Evolutionary conservation across 2,329 filamentous ascomycete genomes (phyloP).

Genomic region (Salinomyces thailandicus): DNA sequence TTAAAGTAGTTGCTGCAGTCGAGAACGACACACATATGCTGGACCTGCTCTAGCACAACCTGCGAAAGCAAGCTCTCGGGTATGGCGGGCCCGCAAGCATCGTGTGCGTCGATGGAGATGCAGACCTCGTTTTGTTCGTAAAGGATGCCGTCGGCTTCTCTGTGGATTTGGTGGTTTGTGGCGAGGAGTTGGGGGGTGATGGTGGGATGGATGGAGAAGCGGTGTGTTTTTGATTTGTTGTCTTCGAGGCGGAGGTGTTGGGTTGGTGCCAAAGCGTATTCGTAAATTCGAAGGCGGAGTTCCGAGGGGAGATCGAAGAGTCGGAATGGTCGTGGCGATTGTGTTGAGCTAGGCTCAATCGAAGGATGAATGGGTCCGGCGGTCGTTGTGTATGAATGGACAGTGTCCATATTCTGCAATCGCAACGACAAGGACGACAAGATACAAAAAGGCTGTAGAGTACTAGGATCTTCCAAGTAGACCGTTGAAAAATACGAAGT

Average conservation of each 20-base stretch:
- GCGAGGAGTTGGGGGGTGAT: slow-evolving; percentile 31
- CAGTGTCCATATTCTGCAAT: no score
- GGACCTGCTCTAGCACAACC: slow-evolving; percentile 10
- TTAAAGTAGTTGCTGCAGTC: slow-evolving; percentile 16
- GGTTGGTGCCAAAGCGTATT: slow-evolving; percentile 14
- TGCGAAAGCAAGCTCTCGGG: slow-evolving; percentile 15
- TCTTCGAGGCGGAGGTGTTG: slow-evolving; percentile 11
- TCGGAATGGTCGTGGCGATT: no score
- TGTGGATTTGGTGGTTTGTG: slow-evolving; percentile 29
- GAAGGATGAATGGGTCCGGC: no score
- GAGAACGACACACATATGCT: slow-evolving; percentile 16
- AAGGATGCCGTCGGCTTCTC: slow-evolving; percentile 32
- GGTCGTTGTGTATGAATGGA: no score
- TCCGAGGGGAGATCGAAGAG: slow-evolving; percentile 19
- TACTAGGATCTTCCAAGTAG: no score
- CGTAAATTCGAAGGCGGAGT: slow-evolving; percentile 17
- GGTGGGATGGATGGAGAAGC: slow-evolving; percentile 10
- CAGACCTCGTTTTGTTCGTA: slow-evolving; percentile 36
- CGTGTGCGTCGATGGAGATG: slow-evolving; percentile 16
- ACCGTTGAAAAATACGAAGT: no score
- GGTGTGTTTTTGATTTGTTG: slow-evolving; percentile 8
- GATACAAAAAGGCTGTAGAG: no score
- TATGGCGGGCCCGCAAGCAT: slow-evolving; percentile 17
- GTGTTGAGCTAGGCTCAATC: no score
- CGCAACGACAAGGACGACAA: no score